These are phyloP conservation scores for Rhizopogon vinicolor DNA, from an alignment of 768 basidiomycete genomes.

Conservation along the genomic window DNA sequence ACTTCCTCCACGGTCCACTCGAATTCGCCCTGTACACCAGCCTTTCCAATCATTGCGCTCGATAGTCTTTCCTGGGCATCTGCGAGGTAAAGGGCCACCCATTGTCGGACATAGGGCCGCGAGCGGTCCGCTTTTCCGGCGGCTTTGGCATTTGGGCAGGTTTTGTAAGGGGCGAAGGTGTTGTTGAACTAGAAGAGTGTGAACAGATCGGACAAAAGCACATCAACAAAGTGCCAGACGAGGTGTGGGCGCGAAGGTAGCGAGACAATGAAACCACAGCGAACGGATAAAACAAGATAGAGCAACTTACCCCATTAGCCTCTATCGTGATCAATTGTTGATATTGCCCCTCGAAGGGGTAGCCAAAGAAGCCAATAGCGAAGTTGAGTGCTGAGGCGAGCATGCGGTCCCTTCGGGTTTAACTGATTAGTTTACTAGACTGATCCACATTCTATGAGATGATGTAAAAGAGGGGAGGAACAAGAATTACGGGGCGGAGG, in stretches of 20 bases:
- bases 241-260: too few relatives aligned
- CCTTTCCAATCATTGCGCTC: background rate
- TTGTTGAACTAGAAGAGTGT: conserved; percentile 57
- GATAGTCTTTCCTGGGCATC: conserved; percentile 55
- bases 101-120: conserved; percentile 50
- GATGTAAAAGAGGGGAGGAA: background rate
- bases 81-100: conserved; percentile 70
- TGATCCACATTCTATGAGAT: background rate
- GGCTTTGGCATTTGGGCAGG: conserved; percentile 63
- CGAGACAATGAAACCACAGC: background rate
- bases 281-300: conserved; percentile 14
- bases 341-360: conserved; percentile 67
- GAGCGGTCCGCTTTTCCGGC: conserved; percentile 52
- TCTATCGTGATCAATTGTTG: conserved; percentile 78
- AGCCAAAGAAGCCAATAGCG: conserved; percentile 73
- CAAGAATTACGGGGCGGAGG: background rate
- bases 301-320: conserved; percentile 42
- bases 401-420: conserved; percentile 60
- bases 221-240: background rate
- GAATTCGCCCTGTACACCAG: conserved; percentile 38
- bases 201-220: background rate
- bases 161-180: conserved; percentile 82
- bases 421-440: background rate
- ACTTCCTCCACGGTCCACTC: conserved; percentile 63
- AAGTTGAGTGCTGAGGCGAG: conserved; percentile 60